phyloP scores from a whole-genome alignment of 495 filamentous ascomycete species.

The Xylaria castorea region DNA sequence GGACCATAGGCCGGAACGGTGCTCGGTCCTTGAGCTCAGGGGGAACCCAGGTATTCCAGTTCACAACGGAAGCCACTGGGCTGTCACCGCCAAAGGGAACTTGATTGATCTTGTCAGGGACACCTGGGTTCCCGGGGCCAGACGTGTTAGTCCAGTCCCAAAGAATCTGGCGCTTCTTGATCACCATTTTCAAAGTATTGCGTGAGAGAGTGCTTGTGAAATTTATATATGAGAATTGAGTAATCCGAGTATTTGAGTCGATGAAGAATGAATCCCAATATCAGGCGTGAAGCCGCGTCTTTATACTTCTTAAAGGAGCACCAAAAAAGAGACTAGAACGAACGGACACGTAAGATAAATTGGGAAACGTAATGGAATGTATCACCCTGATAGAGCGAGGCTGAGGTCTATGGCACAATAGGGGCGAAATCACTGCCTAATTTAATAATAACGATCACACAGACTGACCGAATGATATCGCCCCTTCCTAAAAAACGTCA shows the following conservation, averaged over 20 bases:
- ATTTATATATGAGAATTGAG: background rate
- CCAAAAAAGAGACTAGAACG: background rate
- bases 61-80: constrained; percentile 47
- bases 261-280: background rate
- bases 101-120: constrained; percentile 45
- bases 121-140: constrained; percentile 34
- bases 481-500: background rate
- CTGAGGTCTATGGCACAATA: background rate
- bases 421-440: background rate
- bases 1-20: constrained; percentile 55
- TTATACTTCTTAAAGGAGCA: background rate
- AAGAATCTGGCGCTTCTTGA: constrained; percentile 52
- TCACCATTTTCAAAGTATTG: constrained; percentile 32
- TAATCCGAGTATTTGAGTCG: background rate
- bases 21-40: constrained; percentile 50
- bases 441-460: background rate
- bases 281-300: background rate
- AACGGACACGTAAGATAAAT: background rate
- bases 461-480: background rate
- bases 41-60: constrained; percentile 57
- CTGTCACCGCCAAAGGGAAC: constrained; percentile 36
- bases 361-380: background rate
- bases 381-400: background rate
- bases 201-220: background rate
- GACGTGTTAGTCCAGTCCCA: constrained; percentile 58